A percentile compares a stretch with the other conserved stretches of the same genome.
Evolutionary conservation across 2,329 filamentous ascomycete species (phyloP).

Genomic region (Nemania diffusa): DNA sequence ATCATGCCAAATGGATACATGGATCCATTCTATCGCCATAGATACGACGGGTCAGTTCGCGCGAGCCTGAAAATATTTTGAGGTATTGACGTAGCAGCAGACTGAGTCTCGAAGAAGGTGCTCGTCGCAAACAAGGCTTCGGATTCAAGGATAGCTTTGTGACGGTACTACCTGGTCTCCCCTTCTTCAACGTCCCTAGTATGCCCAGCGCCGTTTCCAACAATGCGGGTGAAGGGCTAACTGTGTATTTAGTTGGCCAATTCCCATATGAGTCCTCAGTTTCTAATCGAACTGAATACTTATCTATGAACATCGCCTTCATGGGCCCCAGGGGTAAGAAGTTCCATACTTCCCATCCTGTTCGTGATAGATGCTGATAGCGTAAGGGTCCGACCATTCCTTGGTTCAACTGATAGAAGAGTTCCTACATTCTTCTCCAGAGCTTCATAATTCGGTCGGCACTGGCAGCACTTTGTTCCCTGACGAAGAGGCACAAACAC

Average conservation of each 20-base stretch:
- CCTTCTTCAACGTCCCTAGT: neutral
- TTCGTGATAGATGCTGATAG: neutral
- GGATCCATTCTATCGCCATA: neutral
- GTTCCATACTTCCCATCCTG: neutral
- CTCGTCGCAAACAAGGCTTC: neutral
- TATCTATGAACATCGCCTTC: neutral
- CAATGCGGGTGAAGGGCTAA: neutral
- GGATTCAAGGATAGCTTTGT: neutral
- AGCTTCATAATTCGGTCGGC: neutral
- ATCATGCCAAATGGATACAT: conserved; percentile 1
- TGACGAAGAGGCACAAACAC: neutral
- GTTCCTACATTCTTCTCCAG: neutral
- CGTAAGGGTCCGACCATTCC: neutral
- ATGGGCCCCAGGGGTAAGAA: neutral
- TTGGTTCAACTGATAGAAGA: neutral
- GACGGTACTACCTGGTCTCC: neutral
- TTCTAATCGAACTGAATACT: conserved; percentile 1
- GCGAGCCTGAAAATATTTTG: neutral
- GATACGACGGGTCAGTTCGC: neutral
- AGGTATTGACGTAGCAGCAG: neutral
- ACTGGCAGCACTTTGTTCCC: neutral
- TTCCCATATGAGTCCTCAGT: neutral
- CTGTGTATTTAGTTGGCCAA: neutral
- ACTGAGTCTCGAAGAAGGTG: neutral
- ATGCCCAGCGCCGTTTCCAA: neutral